Conservation (phyloP, 2,329 filamentous ascomycete species). For the Pyrenophora seminiperda region DNA sequence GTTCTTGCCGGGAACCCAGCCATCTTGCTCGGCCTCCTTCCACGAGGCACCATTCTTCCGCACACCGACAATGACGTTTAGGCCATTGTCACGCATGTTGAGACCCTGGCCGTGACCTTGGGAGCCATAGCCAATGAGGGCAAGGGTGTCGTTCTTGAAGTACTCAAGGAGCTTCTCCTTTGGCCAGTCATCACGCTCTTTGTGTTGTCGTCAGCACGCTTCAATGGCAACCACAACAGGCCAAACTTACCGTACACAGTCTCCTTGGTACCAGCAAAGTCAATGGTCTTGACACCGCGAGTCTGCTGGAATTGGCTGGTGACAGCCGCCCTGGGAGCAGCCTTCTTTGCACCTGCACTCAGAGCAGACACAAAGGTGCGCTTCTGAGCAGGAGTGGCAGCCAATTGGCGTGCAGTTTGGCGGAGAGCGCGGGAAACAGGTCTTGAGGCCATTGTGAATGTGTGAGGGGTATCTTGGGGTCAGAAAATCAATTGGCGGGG, state of each 20-base stretch:
- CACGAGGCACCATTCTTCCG: conserved; percentile 98
- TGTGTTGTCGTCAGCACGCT: conserved; percentile 31
- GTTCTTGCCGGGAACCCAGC: conserved; percentile 98
- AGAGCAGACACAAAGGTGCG: conserved; percentile 65
- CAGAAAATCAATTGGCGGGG: conserved; percentile 26
- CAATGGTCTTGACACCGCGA: conserved; percentile 96
- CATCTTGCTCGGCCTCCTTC: conserved; percentile 96
- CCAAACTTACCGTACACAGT: conserved; percentile 78
- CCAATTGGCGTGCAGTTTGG: conserved; percentile 61
- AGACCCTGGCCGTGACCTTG: conserved; percentile 99
- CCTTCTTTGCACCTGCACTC: conserved; percentile 51
- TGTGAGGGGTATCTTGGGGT: conserved; percentile 43
- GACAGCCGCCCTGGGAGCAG: conserved; percentile 54
- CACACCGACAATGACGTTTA: conserved; percentile 98
- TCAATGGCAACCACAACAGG: conserved; percentile 16
- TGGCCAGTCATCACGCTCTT: conserved; percentile 98
- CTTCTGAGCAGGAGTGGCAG: conserved; percentile 56
- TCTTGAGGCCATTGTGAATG: conserved; percentile 74
- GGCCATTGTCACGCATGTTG: conserved; percentile 98
- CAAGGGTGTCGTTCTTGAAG: conserved; percentile 99
- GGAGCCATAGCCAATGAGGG: conserved; percentile 97
- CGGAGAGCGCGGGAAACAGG: conserved; percentile 69
- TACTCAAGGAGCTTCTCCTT: conserved; percentile 97
- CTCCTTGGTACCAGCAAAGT: conserved; percentile 96
- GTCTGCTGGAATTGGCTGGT: conserved; percentile 65